Percentiles rank a stretch among this genome's conserved stretches.
Evolutionary conservation across 495 filamentous ascomycete species (phyloP).

Genomic region (Terfezia claveryi): DNA sequence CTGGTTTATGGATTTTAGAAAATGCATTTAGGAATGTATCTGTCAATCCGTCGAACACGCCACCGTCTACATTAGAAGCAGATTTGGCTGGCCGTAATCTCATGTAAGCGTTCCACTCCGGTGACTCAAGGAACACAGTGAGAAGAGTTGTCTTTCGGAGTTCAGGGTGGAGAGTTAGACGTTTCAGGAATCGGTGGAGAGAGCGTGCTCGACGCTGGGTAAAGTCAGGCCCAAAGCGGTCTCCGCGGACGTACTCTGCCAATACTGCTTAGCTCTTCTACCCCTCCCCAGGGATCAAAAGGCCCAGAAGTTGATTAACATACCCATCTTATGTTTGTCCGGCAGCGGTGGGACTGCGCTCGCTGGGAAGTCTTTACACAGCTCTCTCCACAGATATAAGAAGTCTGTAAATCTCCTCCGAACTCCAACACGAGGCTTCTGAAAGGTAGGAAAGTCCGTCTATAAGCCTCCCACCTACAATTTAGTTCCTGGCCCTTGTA

Average conservation of each 20-base stretch:
- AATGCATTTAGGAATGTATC: slow-evolving; percentile 97
- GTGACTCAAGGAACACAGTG: slow-evolving; percentile 70
- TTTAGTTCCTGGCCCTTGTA: background rate
- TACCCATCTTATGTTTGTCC: slow-evolving; percentile 86
- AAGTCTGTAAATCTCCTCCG: slow-evolving; percentile 93
- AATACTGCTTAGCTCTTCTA: background rate
- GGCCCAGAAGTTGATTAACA: background rate
- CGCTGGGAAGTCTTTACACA: slow-evolving; percentile 66
- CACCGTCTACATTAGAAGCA: slow-evolving; percentile 23
- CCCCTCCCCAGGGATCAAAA: background rate
- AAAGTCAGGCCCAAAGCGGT: slow-evolving; percentile 86
- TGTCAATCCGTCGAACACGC: slow-evolving; percentile 80
- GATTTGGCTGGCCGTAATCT: slow-evolving; percentile 43
- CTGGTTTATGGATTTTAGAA: slow-evolving; percentile 83
- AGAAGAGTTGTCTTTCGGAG: slow-evolving; percentile 66
- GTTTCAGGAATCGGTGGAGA: slow-evolving; percentile 73
- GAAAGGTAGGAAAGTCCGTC: slow-evolving; percentile 87
- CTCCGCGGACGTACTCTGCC: slow-evolving; percentile 71
- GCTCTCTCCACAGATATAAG: slow-evolving; percentile 80
- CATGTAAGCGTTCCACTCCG: slow-evolving; percentile 95
- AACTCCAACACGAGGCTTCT: slow-evolving; percentile 49
- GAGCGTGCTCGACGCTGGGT: slow-evolving; percentile 77
- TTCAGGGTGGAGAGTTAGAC: slow-evolving; percentile 67
- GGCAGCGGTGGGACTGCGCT: slow-evolving; percentile 86
- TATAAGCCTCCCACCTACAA: slow-evolving; percentile 18